Evolutionary conservation across 352 stramenopile genomes (phyloP), one percentile per base, ranked within the genome.

Genomic region (Pythium brassicae): DNA sequence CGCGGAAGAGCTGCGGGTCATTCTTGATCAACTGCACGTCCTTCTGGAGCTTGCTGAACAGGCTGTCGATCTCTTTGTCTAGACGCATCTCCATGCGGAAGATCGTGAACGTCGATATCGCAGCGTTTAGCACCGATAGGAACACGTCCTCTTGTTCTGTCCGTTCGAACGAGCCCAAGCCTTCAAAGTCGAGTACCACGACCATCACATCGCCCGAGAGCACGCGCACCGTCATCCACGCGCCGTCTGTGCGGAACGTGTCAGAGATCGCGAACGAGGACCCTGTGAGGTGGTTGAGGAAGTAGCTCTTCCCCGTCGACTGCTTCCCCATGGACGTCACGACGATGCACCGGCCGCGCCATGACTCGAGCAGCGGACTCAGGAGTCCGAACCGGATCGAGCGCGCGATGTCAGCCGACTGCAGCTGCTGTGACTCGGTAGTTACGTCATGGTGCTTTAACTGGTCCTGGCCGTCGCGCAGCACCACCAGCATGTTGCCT

Each of bases 21-120:
- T 60, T 68, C 59, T 89, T 88, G 25, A 92, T 53, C 25, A 92
- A 53, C 45, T 80, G 67, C 0, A 78, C 59, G 34, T 79, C 82
- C 26, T 86, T 83, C 48, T 92, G 79, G 43, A 92, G 89, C 26
- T 76, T 76, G 3, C 54, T 65, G 34, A 90, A 92, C 2, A 92
- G 55, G 3, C 71, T 63, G 39, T 89, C 79, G 22, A 89, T 83
- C 32, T 90, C 77, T 49, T 89, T 90, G 57, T 92, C 79, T 2
- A 89, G 71, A 3, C 82, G 77, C 82, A 87, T 89, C 49, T 90
- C 77, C 57, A 86, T 86, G n/a, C 82, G 69, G 53, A 92, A 89
- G 19, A 92, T 69, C 0, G 82, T 92, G 19, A 89, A 77, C 63
- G 78, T 79, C 20, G 78, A 92, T 0, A 92, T 25, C 8, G 77